phyloP scores from a whole-genome alignment of 179 eudicot genomes.

The Pouteria campechiana region DNA sequence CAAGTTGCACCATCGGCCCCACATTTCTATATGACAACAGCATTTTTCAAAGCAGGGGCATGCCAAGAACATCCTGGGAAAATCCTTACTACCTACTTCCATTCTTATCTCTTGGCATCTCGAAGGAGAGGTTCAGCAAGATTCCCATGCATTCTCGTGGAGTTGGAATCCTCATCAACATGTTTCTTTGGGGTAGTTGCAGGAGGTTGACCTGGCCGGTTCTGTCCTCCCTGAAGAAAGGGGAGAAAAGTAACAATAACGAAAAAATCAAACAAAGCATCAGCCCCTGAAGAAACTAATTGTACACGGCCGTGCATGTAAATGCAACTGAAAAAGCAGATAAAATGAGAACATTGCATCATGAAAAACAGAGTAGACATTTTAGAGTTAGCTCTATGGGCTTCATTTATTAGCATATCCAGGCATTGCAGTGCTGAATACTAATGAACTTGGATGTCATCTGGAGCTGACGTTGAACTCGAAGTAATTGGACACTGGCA shows the following conservation, averaged over 20 bases:
- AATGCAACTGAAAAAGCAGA: neutral
- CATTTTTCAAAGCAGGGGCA: too few relatives aligned
- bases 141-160: conserved; percentile 11
- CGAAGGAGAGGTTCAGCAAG: conserved; percentile 18
- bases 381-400: neutral
- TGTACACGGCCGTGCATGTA: neutral
- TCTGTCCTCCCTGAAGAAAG: conserved; percentile 47
- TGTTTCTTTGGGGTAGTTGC: conserved; percentile 36
- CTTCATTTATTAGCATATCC: too few relatives aligned
- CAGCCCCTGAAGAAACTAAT: neutral
- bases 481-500: too few relatives aligned
- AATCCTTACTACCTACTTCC: too few relatives aligned
- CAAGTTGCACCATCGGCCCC: too few relatives aligned
- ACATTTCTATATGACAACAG: too few relatives aligned
- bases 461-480: too few relatives aligned
- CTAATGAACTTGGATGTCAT: too few relatives aligned
- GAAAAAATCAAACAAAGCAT: neutral
- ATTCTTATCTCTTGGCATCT: conserved; percentile 8
- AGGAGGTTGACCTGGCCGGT: conserved; percentile 42
- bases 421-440: too few relatives aligned
- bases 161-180: conserved; percentile 26
- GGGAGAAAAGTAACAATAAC: too few relatives aligned
- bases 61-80: too few relatives aligned
- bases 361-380: neutral
- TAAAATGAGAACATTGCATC: neutral